Conservation (phyloP, 2,329 filamentous ascomycete genomes). For the Metarhizium album region DNA sequence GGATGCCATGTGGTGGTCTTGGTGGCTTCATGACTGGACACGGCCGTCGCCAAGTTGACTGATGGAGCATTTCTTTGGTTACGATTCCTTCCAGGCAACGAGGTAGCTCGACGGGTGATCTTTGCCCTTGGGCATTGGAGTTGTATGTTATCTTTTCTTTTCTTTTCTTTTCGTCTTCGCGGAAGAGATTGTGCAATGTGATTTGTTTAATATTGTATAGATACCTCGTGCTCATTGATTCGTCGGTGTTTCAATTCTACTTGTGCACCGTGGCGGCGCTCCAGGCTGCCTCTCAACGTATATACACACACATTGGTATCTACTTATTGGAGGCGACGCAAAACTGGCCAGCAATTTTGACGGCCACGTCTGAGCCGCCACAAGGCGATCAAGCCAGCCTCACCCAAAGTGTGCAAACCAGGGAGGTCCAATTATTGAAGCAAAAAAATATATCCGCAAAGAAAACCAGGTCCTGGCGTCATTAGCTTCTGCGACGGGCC, state of each 20-base stretch:
- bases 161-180: too few species aligned
- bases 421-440: not conserved
- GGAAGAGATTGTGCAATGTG: too few species aligned
- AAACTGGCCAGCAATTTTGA: conserved; percentile 1
- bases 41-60: not conserved
- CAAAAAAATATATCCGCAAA: not conserved
- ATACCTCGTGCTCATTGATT: not conserved
- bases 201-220: too few species aligned
- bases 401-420: not conserved
- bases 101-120: too few species aligned
- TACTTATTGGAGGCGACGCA: not conserved
- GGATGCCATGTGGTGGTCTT: not conserved
- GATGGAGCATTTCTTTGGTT: not conserved
- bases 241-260: not conserved
- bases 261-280: not conserved
- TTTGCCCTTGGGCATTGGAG: too few species aligned
- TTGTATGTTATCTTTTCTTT: too few species aligned
- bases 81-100: too few species aligned
- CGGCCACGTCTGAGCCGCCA: not conserved
- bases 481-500: conserved; percentile 17
- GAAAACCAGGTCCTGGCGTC: not conserved
- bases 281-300: not conserved
- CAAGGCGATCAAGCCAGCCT: not conserved
- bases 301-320: not conserved
- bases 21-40: not conserved